Evolutionary conservation across 2,329 filamentous ascomycete genomes (phyloP).

Genomic region (Xenosphaeropsis pyriputrescens): DNA sequence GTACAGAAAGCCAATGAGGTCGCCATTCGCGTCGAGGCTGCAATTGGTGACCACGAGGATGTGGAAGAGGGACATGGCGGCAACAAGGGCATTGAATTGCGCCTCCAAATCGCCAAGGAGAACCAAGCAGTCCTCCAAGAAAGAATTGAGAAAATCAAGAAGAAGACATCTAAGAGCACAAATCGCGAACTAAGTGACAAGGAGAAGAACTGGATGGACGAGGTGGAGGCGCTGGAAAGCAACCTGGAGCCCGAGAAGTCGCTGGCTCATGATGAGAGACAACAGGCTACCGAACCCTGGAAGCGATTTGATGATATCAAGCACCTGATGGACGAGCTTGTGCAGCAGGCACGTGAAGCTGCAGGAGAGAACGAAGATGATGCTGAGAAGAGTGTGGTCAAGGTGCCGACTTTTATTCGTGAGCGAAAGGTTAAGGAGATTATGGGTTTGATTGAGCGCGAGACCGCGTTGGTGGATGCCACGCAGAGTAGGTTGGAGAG

Average conservation of each 20-base stretch:
- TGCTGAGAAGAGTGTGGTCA: conserved; percentile 6
- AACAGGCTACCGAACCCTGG: conserved; percentile 30
- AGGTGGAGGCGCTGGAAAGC: conserved; percentile 29
- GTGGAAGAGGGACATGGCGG: conserved; percentile 28
- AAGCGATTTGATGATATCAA: conserved; percentile 43
- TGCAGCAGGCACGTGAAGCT: conserved; percentile 33
- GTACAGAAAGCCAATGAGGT: conserved; percentile 51
- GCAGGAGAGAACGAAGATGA: conserved; percentile 11
- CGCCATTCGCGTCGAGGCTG: conserved; percentile 48
- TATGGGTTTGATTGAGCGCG: conserved; percentile 45
- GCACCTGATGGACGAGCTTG: conserved; percentile 35
- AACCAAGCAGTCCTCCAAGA: conserved; percentile 41
- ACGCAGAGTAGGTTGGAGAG: conserved; percentile 46
- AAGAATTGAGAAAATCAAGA: conserved; percentile 43
- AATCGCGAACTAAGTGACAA: conserved; percentile 43
- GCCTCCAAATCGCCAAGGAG: conserved; percentile 36
- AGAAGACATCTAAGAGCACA: conserved; percentile 30
- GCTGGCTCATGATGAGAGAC: background rate
- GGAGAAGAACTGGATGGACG: conserved; percentile 43
- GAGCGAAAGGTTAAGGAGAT: conserved; percentile 50
- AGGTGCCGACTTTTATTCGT: conserved; percentile 43
- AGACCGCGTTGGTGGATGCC: conserved; percentile 54
- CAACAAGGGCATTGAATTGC: conserved; percentile 41
- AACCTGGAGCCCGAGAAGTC: conserved; percentile 14
- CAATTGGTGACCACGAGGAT: conserved; percentile 43